phyloP scores from a whole-genome alignment of 2,329 filamentous ascomycete species.

The Tricladium varicosporioides region DNA sequence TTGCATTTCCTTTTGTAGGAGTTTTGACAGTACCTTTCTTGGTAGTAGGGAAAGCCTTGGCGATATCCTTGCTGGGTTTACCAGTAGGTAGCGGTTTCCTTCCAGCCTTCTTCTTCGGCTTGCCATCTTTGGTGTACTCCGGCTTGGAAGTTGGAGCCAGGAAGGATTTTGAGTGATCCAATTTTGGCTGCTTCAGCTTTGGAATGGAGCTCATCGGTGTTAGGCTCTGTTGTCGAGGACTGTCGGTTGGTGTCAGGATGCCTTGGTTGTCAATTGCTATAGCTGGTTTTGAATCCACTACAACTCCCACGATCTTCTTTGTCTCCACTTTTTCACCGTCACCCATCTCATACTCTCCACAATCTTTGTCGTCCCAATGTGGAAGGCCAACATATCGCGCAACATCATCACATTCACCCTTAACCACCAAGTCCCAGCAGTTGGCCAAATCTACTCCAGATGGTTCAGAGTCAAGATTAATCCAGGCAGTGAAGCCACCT shows the following conservation, averaged over 20 bases:
- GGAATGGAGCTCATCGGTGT: constrained; percentile 19
- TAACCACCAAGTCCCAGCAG: constrained; percentile 89
- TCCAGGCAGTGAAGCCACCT: constrained; percentile 88
- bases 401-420: constrained; percentile 83
- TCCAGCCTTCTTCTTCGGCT: constrained; percentile 26
- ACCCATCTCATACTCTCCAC: constrained; percentile 47
- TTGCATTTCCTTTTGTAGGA: background rate
- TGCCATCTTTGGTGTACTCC: constrained; percentile 7
- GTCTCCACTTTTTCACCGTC: constrained; percentile 40
- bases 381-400: constrained; percentile 68
- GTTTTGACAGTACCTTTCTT: constrained; percentile 19
- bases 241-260: constrained; percentile 58
- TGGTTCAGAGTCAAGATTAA: constrained; percentile 86
- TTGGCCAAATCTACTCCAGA: constrained; percentile 82
- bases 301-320: constrained; percentile 42
- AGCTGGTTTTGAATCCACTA: constrained; percentile 38
- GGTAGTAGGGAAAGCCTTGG: constrained; percentile 25
- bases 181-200: constrained; percentile 48
- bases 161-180: no score
- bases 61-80: constrained; percentile 28
- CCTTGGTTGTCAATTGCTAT: constrained; percentile 44
- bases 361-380: constrained; percentile 56
- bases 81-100: constrained; percentile 25
- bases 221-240: constrained; percentile 47
- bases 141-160: no score